Conservation (phyloP, 2,329 filamentous ascomycete species). For the Cladosporium phlei region DNA sequence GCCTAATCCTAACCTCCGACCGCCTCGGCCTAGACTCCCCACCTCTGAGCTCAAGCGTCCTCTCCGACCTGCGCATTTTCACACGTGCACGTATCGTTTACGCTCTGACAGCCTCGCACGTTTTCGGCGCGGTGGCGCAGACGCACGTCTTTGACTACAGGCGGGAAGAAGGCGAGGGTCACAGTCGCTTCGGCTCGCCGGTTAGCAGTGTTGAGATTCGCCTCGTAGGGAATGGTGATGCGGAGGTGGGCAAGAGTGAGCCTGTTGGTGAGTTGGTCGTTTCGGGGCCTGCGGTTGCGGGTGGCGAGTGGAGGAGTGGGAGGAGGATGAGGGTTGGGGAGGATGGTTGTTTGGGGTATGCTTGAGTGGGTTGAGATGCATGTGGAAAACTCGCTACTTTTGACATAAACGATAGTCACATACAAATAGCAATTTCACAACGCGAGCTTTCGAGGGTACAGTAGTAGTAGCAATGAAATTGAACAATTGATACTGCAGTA, state of each 20-base stretch:
- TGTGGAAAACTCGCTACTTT: no score
- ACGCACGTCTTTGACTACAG: constrained; percentile 86
- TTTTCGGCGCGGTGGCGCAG: constrained; percentile 87
- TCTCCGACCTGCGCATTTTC: constrained; percentile 79
- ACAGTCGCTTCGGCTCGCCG: constrained; percentile 75
- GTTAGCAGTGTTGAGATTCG: constrained; percentile 74
- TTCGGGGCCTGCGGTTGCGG: constrained; percentile 68
- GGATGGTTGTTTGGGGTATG: constrained; percentile 14
- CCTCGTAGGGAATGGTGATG: constrained; percentile 28
- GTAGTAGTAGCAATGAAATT: no score
- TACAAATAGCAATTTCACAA: no score
- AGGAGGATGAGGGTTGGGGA: background rate
- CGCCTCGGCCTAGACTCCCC: constrained; percentile 58
- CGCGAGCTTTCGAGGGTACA: no score
- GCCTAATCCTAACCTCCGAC: constrained; percentile 76
- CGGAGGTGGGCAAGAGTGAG: constrained; percentile 59
- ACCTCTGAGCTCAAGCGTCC: constrained; percentile 60
- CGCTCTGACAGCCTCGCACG: constrained; percentile 71
- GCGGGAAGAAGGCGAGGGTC: constrained; percentile 40
- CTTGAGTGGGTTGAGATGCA: no score
- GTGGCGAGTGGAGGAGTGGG: constrained; percentile 44
- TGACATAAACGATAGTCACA: no score
- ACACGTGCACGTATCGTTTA: constrained; percentile 78
- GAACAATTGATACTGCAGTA: no score
- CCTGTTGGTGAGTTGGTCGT: constrained; percentile 54